phyloP scores from a whole-genome alignment of 768 basidiomycete genomes.

The Boletus patriciae region DNA sequence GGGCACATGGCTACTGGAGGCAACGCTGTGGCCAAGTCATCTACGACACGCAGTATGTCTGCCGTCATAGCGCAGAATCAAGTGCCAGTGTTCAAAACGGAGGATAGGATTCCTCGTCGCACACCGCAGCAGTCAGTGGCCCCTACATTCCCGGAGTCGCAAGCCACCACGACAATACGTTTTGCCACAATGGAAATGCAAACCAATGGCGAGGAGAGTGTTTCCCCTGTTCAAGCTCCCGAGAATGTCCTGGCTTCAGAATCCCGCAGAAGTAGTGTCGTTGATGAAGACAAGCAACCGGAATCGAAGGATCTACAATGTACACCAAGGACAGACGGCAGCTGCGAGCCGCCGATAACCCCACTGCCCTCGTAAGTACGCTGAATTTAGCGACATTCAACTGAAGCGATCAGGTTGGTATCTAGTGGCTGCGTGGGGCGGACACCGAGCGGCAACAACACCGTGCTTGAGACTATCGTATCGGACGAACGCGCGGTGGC shows the following conservation, averaged over 20 bases:
- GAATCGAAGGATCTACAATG: neutral
- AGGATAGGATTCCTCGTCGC: neutral
- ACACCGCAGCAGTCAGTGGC: neutral
- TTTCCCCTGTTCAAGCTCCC: neutral
- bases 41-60: neutral
- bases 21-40: neutral
- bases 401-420: neutral
- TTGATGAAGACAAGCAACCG: no score
- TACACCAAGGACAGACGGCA: no score
- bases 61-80: neutral
- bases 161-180: neutral
- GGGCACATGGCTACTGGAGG: neutral
- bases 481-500: neutral
- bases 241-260: neutral
- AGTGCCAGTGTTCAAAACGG: neutral
- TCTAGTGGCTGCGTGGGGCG: neutral
- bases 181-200: neutral
- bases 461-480: neutral
- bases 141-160: neutral
- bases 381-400: no score
- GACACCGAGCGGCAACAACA: neutral
- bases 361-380: constrained; percentile 1
- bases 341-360: neutral
- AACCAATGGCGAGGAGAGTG: neutral
- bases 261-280: neutral